Base-by-base conservation (phyloP, 2,329 filamentous ascomycete species). In the Thyridium curvatum region DNA sequence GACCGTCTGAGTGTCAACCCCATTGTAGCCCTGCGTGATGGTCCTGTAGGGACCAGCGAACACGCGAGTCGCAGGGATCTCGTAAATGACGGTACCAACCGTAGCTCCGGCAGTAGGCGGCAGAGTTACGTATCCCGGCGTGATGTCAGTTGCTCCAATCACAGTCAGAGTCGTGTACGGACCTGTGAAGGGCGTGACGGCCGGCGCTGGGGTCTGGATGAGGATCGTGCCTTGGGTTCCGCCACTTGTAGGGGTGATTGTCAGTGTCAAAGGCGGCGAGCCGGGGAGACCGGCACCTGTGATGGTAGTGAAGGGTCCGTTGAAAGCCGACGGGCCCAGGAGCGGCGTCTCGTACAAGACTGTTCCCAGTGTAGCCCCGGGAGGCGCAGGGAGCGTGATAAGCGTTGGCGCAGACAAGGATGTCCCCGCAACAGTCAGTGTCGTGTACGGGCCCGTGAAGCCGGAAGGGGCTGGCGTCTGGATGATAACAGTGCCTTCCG, bases 321-420 rank as follows among this genome's bases (percentile, higher is more conserved):
- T 44, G 34, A 48, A 49, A 3, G 34, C 12, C 6, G 26, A 8
- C 10, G 6, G 21, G 10, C 21, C 10, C 10, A 26, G 21, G 6
- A 10, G 21, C 10, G n/a, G 46, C 8, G 31, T 43, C 30, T 46
- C 39, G 9, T 47, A 30, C 16, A 49, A n/a, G 4, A 47, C 42
- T 1, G 47, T 49, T 12, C 38, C 45, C 5, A 40, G 65, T 52
- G 78, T 72, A 32, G 83, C 84, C 18, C 62, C 62, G 3, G 40
- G 42, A 8, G 37, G 37, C 2, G 42, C 3, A 1, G 40, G 40
- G 7, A 45, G 13, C 0, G 40, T 42, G n/a, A 16, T n/a, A 1
- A 35, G 18, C 10, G 17, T 30, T 42, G 2, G 37, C 37, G 34
- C 30, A 40, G 12, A 9, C 18, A 21, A 29, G 16, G 31, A 39